Conservation (phyloP, 2,329 filamentous ascomycete genomes). For the Ceratocystis ficicola region DNA sequence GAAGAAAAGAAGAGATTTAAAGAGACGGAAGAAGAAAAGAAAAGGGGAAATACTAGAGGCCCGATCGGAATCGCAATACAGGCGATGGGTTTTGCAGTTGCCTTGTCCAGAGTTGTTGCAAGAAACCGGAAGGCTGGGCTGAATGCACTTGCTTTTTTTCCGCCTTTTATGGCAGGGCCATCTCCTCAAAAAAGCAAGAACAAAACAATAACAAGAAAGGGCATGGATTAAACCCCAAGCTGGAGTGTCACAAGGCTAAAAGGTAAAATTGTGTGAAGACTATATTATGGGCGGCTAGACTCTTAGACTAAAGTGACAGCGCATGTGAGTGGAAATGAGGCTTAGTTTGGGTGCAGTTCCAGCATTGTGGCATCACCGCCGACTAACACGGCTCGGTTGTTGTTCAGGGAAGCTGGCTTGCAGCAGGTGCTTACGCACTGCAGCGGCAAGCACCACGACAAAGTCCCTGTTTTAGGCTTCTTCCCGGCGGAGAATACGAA, state of each 20-base stretch:
- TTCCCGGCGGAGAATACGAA: not conserved
- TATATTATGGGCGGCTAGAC: not conserved
- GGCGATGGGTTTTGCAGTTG: constrained; percentile 1
- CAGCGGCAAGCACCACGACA: not conserved
- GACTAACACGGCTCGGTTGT: not conserved
- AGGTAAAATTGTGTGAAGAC: too few species aligned
- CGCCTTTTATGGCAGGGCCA: not conserved
- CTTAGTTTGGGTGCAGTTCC: not conserved
- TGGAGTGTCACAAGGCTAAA: not conserved
- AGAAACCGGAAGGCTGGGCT: constrained; percentile 6
- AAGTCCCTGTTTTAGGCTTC: too few species aligned
- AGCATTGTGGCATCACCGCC: not conserved
- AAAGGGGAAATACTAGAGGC: not conserved
- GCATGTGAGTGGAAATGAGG: not conserved
- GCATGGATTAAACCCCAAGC: not conserved
- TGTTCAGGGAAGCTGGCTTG: not conserved
- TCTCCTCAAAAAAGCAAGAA: not conserved
- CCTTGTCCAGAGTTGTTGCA: constrained; percentile 1
- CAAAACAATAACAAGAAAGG: not conserved
- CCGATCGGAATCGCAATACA: not conserved
- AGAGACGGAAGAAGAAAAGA: not conserved
- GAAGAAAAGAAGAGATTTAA: not conserved
- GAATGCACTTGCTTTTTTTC: not conserved
- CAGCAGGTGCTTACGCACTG: not conserved
- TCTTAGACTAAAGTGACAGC: not conserved